phyloP scores from a whole-genome alignment of 352 stramenopile genomes.

The Phytophthora sp. region DNA sequence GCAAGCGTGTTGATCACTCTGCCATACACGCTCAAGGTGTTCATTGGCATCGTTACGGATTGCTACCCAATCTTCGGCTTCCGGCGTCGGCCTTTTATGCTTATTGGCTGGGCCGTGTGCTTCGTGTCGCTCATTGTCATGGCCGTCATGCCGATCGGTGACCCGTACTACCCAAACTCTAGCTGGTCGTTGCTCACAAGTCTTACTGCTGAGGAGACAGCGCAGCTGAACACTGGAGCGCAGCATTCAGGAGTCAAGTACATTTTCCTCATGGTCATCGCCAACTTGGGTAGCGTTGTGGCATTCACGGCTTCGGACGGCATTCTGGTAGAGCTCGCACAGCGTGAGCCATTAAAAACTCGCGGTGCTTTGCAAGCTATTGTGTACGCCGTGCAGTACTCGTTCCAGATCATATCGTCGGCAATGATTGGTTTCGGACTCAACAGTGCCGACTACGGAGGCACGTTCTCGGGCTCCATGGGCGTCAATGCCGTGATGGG shows the following conservation, averaged over 20 bases:
- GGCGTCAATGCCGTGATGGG: constrained; percentile 37
- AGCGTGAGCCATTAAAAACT: constrained; percentile 33
- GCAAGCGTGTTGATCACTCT: constrained; percentile 43
- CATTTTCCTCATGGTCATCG: constrained; percentile 61
- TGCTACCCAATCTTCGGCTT: constrained; percentile 51
- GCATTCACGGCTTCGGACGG: constrained; percentile 63
- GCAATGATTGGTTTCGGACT: constrained; percentile 38
- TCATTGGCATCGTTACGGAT: constrained; percentile 52
- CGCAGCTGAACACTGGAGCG: constrained; percentile 33
- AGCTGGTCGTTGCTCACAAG: constrained; percentile 10
- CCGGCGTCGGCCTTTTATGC: constrained; percentile 38
- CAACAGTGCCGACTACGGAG: constrained; percentile 44
- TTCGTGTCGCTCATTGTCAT: constrained; percentile 34
- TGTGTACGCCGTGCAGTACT: constrained; percentile 36
- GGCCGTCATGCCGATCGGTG: constrained; percentile 25
- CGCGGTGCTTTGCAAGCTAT: constrained; percentile 38
- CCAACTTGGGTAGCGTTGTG: constrained; percentile 67
- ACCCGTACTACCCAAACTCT: constrained; percentile 35
- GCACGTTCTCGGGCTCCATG: constrained; percentile 37
- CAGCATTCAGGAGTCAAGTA: constrained; percentile 40
- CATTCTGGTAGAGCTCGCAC: constrained; percentile 46
- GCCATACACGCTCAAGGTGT: constrained; percentile 46
- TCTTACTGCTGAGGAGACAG: constrained; percentile 17
- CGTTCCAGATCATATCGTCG: constrained; percentile 31
- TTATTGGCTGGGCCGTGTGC: constrained; percentile 44